Base-by-base conservation (phyloP, 2,329 filamentous ascomycete genomes). In the Stagonosporopsis tanaceti region DNA sequence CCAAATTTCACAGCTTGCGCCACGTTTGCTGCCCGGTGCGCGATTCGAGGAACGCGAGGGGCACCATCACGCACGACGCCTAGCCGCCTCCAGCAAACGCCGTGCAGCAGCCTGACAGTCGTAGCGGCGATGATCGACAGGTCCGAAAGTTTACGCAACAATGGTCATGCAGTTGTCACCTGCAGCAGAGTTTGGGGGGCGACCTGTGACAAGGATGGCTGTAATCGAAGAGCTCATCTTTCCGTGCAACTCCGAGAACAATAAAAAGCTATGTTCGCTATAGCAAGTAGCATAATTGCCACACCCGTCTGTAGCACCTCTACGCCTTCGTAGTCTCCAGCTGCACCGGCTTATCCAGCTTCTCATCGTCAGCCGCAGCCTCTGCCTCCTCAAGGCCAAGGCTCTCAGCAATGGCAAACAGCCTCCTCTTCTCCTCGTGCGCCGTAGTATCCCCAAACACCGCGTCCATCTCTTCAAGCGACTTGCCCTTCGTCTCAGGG, bases 371-470 rank as follows among this genome's bases (percentile, higher is more conserved):
- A 20, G 48, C 60, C n/a, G 55, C 60, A 30, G 46, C 62, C 22
- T 60, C 53, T 2, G 56, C 62, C 24, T 62, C 64, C 20, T 52
- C 59, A 6, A 68, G 35, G 2, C 66, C 63, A n/a, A 70, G 25
- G 32, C 61, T 62, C 24, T 58, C 51, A 20, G 67, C 67, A 48
- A 70, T 70, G 2, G 52, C 50, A 17, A 60, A 63, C 24, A 68
- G 2, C 35, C 66, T 60, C 2, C 35, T 61, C 57, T 69, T 69
- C 61, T 68, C 66, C 41, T 69, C 61, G 61, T 89, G 86, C 40
- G 90, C 89, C 6, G 85, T 91, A 35, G 85, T 87, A 84, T 94
- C 90, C 79, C 92, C 90, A 83, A 93, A 88, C 88, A 93, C 93
- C 80, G 85, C 86, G 79, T 95, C 91, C 53, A 96, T 87, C 77